Percentiles rank a stretch among this genome's conserved stretches.
These are phyloP conservation scores for Sarocladiaceae sp. DNA, from an alignment of 2,329 filamentous ascomycete genomes.

Conservation along the genomic window DNA sequence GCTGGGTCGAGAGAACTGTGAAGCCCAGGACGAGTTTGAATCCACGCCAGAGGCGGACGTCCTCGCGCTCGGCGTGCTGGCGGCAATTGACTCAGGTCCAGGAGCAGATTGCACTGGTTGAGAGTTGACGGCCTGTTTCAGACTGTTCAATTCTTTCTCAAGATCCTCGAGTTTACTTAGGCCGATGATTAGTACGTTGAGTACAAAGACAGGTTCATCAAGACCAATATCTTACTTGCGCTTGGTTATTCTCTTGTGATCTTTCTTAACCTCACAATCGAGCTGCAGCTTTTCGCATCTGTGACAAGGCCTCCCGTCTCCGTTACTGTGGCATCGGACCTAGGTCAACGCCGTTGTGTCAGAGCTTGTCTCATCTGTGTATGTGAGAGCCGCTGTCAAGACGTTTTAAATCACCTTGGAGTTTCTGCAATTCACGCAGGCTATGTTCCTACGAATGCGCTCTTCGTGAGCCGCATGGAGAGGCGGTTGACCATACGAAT, in stretches of 20 bases:
- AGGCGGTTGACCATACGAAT: not conserved
- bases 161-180: conserved; percentile 48
- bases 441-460: conserved; percentile 30
- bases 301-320: conserved; percentile 38
- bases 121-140: conserved; percentile 42
- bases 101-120: not conserved
- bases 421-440: conserved; percentile 32
- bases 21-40: not conserved
- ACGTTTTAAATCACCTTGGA: conserved; percentile 33
- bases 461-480: conserved; percentile 20
- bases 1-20: not conserved
- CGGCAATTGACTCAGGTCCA: not conserved
- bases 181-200: not conserved
- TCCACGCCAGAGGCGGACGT: conserved; percentile 1
- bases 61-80: not conserved
- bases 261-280: conserved; percentile 39
- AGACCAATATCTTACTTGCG: conserved; percentile 28
- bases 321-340: conserved; percentile 40
- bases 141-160: conserved; percentile 47
- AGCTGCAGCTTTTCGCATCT: conserved; percentile 38
- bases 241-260: conserved; percentile 39
- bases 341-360: no score
- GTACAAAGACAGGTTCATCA: not conserved
- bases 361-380: no score
- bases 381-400: not conserved